Evolutionary conservation across 1,139 yeast species (phyloP).

Genomic region (Schwanniomyces etchellsii): DNA sequence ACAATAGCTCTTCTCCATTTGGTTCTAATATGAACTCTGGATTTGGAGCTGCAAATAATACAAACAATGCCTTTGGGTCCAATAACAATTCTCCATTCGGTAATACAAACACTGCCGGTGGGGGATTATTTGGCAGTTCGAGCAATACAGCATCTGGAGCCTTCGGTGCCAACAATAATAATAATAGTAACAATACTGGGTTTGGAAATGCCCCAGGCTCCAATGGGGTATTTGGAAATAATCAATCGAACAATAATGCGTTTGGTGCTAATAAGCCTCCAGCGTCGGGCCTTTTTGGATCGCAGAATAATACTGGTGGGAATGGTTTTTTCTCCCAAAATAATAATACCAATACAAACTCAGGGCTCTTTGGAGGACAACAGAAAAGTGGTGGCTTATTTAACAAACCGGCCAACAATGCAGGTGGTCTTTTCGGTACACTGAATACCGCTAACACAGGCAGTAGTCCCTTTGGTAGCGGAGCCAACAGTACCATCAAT

Average conservation of each 20-base stretch:
- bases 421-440: slow-evolving; percentile 33
- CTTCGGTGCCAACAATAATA: slow-evolving; percentile 9
- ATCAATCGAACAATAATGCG: slow-evolving; percentile 3
- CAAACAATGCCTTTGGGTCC: slow-evolving; percentile 8
- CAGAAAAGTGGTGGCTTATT: slow-evolving; percentile 15
- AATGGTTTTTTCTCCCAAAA: slow-evolving; percentile 4
- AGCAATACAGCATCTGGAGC: slow-evolving; percentile 4
- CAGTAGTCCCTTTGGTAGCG: slow-evolving; percentile 14
- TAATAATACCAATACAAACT: slow-evolving; percentile 6
- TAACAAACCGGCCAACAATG: slow-evolving; percentile 8
- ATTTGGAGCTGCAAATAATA: slow-evolving; percentile 5
- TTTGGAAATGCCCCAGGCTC: slow-evolving; percentile 1
- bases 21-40: slow-evolving; percentile 13
- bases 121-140: neutral
- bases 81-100: slow-evolving; percentile 4
- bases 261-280: slow-evolving; percentile 8
- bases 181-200: slow-evolving; percentile 1
- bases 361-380: slow-evolving; percentile 13
- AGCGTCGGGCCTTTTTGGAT: slow-evolving; percentile 21
- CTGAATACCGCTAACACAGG: slow-evolving; percentile 8
- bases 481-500: slow-evolving; percentile 2
- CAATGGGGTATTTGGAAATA: slow-evolving; percentile 9
- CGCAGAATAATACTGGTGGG: slow-evolving; percentile 5
- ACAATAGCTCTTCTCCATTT: slow-evolving; percentile 17
- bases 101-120: neutral